Base-by-base conservation (phyloP, 164 flowering plant species). In the Dillenia turbinata region DNA sequence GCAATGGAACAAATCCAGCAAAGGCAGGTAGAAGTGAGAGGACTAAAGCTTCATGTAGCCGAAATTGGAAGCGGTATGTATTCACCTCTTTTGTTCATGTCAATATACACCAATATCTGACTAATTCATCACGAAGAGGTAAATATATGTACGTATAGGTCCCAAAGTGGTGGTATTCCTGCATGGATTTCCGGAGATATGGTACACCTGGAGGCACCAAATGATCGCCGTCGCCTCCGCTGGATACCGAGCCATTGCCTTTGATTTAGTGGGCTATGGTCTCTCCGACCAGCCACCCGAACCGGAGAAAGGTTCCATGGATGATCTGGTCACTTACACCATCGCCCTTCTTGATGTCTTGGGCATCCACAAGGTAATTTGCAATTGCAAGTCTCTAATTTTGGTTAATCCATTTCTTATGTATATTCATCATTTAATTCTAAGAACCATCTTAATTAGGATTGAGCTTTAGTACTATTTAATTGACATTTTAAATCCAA, bases 131-230 rank as follows among this genome's bases (percentile, higher is more conserved):
- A 48, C 50, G 2, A 13, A 48, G 12, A 48, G 1, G 14, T 9
- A 61, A 75, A 62, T 82, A 81, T 54, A 77, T 48, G 50, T 13
- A 48, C 0, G 14, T 48, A 13, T 48, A 74, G 79, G 79, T 43
- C 55, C 81, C 0, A 61, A 76, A 19, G 79, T 69, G 17, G 79
- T 81, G 40, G 56, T 85, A 1, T 81, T 83, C 71, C 69, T 83
- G 12, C 87, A 85, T 65, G 90, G 90, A 1, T 85, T 85, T 46
- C 87, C 87, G 9, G 90, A 85, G 69, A 78, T 81, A 64, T 85
- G 90, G 85, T 85, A 85, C 75, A 61, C 90, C 3, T 85, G 90
- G 90, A 77, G 87, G 12, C 75, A 81, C 70, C 87, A 85, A 80
- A 78, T 85, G 86, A 52, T 81, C 12, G 84, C 84, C 13, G 60